phyloP scores from a whole-genome alignment of 192 early-diverging fungal genomes.

The Linnemannia elongata region DNA sequence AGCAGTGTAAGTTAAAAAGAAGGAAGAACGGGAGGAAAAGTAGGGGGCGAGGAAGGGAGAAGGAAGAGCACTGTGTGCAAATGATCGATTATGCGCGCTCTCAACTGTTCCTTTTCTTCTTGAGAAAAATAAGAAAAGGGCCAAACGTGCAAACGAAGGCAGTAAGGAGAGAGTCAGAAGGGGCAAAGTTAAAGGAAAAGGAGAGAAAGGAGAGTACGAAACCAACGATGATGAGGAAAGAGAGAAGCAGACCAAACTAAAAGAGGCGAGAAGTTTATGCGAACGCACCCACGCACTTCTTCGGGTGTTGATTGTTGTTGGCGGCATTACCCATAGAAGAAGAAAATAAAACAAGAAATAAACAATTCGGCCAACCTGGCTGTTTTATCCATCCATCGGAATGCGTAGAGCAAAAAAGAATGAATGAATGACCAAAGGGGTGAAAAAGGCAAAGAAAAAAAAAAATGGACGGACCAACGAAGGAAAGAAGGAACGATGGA shows the following conservation, averaged over 20 bases:
- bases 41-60: not conserved
- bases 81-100: too few species aligned
- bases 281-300: not conserved
- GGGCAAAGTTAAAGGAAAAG: not conserved
- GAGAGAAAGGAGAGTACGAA: not conserved
- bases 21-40: not conserved
- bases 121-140: too few species aligned
- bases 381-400: not conserved
- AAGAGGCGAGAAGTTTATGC: not conserved
- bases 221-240: not conserved
- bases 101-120: too few species aligned
- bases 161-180: too few species aligned
- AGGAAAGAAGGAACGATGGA: not conserved
- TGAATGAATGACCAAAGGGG: not conserved
- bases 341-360: not conserved
- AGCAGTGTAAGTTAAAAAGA: too few species aligned
- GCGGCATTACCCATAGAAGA: not conserved
- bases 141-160: too few species aligned
- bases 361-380: not conserved
- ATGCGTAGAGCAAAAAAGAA: not conserved
- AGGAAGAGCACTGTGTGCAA: not conserved
- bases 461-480: not conserved
- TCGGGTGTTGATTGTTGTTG: not conserved
- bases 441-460: not conserved
- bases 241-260: not conserved